Evolutionary conservation across 345 rosid genomes (phyloP).

Genomic region (Aquilaria sinensis): DNA sequence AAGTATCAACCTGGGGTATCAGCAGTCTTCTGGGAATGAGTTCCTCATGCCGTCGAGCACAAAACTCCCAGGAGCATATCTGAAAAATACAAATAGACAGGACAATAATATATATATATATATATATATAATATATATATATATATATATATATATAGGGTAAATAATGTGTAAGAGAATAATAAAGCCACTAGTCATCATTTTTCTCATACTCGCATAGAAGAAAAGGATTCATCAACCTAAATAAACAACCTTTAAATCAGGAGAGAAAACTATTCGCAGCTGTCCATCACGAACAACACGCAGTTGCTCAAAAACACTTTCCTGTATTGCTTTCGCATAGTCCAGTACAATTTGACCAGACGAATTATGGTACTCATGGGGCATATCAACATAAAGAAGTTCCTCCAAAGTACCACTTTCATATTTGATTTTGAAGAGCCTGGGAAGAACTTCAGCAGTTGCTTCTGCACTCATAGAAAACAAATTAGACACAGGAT

Average conservation of each 20-base stretch:
- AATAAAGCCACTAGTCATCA: background rate
- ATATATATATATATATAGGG: too few relatives aligned
- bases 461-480: constrained; percentile 67
- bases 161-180: too few relatives aligned
- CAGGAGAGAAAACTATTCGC: constrained; percentile 89
- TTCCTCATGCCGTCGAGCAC: constrained; percentile 98
- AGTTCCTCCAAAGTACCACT: constrained; percentile 98
- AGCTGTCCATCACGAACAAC: constrained; percentile 99
- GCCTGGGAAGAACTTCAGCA: constrained; percentile 96
- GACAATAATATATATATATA: background rate
- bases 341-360: constrained; percentile 96
- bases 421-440: constrained; percentile 95
- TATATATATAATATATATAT: too few relatives aligned
- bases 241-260: constrained; percentile 56
- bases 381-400: constrained; percentile 94
- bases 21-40: constrained; percentile 88
- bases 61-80: constrained; percentile 99
- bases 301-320: constrained; percentile 98
- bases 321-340: constrained; percentile 98
- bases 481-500: background rate
- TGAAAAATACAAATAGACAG: constrained; percentile 19
- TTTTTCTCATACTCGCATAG: background rate
- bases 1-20: constrained; percentile 71
- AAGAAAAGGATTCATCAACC: background rate
- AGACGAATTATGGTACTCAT: constrained; percentile 79